Percentiles rank a stretch among this genome's conserved stretches.
phyloP scores from a whole-genome alignment of 768 basidiomycete species.

The Cubamyces lactineus region DNA sequence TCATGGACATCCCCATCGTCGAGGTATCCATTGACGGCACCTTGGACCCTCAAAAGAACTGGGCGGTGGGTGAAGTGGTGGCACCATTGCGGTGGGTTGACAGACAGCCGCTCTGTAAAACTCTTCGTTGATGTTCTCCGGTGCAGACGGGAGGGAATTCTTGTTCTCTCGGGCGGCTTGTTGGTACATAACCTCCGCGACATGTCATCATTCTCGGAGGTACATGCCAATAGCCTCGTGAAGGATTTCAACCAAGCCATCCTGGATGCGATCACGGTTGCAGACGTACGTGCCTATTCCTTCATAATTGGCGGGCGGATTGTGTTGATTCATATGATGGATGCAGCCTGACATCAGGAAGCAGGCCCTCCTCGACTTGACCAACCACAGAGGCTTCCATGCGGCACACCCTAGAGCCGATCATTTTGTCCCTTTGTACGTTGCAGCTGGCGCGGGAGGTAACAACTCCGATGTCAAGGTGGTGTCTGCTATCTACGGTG shows the following conservation, averaged over 20 bases:
- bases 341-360: constrained; percentile 54
- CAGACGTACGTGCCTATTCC: constrained; percentile 47
- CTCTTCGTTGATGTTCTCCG: constrained; percentile 15
- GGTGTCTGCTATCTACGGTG: constrained; percentile 56
- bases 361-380: constrained; percentile 56
- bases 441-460: constrained; percentile 75
- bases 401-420: constrained; percentile 76
- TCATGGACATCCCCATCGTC: constrained; percentile 66
- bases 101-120: constrained; percentile 7
- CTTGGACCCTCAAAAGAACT: constrained; percentile 62
- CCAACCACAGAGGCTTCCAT: constrained; percentile 63
- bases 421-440: constrained; percentile 80
- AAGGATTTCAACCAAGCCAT: constrained; percentile 65
- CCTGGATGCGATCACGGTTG: constrained; percentile 51
- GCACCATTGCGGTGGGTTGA: constrained; percentile 53
- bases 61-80: constrained; percentile 66
- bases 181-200: constrained; percentile 70
- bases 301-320: background rate
- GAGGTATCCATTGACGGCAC: constrained; percentile 69
- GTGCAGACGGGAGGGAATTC: constrained; percentile 61
- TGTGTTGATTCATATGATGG: background rate
- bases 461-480: constrained; percentile 49
- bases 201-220: constrained; percentile 50
- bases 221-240: constrained; percentile 49
- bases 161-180: constrained; percentile 74